Base-by-base conservation (phyloP, 371 early-diverging fungal species). In the Mortierella sp. region DNA sequence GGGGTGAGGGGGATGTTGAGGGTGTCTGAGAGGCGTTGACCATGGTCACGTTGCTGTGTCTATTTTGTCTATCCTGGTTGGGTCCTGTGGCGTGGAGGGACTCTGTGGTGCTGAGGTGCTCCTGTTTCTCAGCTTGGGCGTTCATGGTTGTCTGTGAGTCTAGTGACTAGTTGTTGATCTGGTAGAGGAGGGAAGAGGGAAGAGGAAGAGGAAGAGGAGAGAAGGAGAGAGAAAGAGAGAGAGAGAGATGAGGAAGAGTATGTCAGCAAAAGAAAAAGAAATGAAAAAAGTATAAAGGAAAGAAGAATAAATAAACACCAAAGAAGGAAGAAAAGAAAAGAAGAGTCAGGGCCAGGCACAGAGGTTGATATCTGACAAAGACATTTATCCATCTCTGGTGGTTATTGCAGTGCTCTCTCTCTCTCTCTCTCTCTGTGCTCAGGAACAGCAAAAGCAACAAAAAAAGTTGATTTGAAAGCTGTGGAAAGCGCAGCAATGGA, bases 1-100 rank as follows among this genome's bases (percentile, higher is more conserved):
- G 49, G 11, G 79, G 56, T 7, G 80, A 56, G 10, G 75, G 58
- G n/a, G 79, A 44, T 4, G 46, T 27, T 16, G 73, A 21, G 14
- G 70, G 11, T 10, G 54, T 49, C 29, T 24, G 58, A 16, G 29
- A 49, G 18, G 38, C 21, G 8, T 58, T 74, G 49, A 82, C 68
- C 72, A 83, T 71, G 48, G 83, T 78, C 55, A 72, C 73, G 68
- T 83, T 79, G 70, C 79, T 83, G 51, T 79, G 27, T 38, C 80
- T 48, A 43, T 79, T 74, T 46, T 44, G 70, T n/a, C 56, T 35
- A 10, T 77, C 71, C 27, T 65, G 49, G 21, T 51, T 48, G 63
- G 8, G 38, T 43, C 32, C 58, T 16, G 56, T 6, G 1, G 71
- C 54, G 1, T 72, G 55, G 27, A 79, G 43, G 2, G 74, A 73